Conservation (phyloP, 2,329 filamentous ascomycete genomes). For the Emmonsiellopsis sp. region DNA sequence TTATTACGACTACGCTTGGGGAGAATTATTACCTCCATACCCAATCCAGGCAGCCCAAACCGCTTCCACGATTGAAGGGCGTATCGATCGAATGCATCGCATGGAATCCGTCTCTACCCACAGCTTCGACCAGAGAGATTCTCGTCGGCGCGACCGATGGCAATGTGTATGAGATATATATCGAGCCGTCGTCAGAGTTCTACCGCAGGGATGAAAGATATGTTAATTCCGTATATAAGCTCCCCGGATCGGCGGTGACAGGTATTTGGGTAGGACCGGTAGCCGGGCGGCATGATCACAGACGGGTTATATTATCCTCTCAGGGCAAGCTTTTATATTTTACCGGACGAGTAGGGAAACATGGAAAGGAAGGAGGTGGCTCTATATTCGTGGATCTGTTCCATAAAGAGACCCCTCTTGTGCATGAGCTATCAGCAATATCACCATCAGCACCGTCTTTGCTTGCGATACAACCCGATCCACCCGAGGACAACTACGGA, state of each 20-base stretch:
- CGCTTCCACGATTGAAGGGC: constrained; percentile 71
- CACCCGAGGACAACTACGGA: constrained; percentile 51
- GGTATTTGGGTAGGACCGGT: constrained; percentile 78
- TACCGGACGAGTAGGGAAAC: constrained; percentile 63
- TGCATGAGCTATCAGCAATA: constrained; percentile 60
- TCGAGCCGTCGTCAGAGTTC: constrained; percentile 90
- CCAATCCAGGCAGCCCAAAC: constrained; percentile 79
- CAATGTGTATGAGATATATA: constrained; percentile 88
- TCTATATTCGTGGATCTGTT: constrained; percentile 84
- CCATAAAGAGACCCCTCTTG: constrained; percentile 70
- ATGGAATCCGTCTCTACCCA: constrained; percentile 90
- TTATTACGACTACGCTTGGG: constrained; percentile 81
- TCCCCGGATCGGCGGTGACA: constrained; percentile 72
- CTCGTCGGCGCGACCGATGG: constrained; percentile 86
- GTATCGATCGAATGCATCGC: constrained; percentile 82
- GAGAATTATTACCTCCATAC: constrained; percentile 98
- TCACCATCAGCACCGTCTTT: constrained; percentile 53
- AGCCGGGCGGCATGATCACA: constrained; percentile 57
- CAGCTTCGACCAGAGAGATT: constrained; percentile 89
- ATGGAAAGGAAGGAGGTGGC: constrained; percentile 66
- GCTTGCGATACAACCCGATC: constrained; percentile 69
- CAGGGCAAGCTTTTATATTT: constrained; percentile 72
- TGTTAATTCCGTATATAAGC: constrained; percentile 71
- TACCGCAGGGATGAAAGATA: constrained; percentile 94
- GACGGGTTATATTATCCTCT: constrained; percentile 73